Percentiles rank a stretch among this genome's conserved stretches.
Evolutionary conservation across 2,329 filamentous ascomycete species (phyloP).

Genomic region (Lizonia empirigonia): DNA sequence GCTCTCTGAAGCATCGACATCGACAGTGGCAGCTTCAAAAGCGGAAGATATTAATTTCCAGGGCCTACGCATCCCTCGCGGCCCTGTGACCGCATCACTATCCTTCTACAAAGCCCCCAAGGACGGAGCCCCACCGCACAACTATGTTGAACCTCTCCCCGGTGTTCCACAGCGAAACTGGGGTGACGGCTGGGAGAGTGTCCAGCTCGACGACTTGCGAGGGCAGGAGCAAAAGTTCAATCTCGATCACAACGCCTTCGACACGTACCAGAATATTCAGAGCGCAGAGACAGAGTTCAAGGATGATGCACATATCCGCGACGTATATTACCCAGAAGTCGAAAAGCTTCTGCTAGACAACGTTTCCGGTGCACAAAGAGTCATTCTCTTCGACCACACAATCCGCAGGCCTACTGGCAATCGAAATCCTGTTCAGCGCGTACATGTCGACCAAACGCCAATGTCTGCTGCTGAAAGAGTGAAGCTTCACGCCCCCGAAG

Average conservation of each 20-base stretch:
- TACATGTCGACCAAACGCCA: constrained; percentile 84
- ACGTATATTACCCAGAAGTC: constrained; percentile 84
- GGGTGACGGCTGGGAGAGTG: constrained; percentile 53
- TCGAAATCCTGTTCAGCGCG: constrained; percentile 72
- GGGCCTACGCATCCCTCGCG: constrained; percentile 37
- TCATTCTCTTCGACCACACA: constrained; percentile 87
- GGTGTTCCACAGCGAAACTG: constrained; percentile 72
- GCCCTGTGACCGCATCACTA: constrained; percentile 31
- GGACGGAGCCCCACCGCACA: constrained; percentile 37
- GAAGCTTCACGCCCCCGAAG: constrained; percentile 66
- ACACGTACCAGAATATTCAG: constrained; percentile 64
- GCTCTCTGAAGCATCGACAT: constrained; percentile 32
- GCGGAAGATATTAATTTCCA: constrained; percentile 40
- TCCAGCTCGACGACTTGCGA: constrained; percentile 74
- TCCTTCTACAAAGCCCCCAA: constrained; percentile 40
- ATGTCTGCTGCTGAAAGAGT: constrained; percentile 71
- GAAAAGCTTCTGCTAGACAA: constrained; percentile 70
- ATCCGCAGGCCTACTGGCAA: constrained; percentile 70
- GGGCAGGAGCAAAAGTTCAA: constrained; percentile 69
- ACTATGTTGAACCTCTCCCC: constrained; percentile 67
- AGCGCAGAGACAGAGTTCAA: constrained; percentile 64
- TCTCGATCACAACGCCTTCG: constrained; percentile 78
- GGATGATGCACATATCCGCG: constrained; percentile 71
- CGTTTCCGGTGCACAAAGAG: constrained; percentile 67
- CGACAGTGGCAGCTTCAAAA: constrained; percentile 31